phyloP scores from a whole-genome alignment of 257 asterid species.

The Leptodermis oblonga region DNA sequence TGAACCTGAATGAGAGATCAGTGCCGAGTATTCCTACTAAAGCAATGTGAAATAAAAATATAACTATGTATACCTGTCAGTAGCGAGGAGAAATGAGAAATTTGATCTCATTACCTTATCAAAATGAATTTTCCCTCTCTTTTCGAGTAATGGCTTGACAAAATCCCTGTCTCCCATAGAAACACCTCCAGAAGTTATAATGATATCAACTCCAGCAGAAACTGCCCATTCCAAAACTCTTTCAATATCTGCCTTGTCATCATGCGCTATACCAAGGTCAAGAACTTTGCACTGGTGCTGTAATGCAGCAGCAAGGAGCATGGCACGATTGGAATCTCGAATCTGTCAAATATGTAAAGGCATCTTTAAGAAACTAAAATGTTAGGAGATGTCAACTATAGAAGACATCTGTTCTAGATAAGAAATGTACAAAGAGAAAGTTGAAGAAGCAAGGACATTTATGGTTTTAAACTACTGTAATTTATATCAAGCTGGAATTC shows the following conservation, averaged over 20 bases:
- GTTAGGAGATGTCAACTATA: neutral
- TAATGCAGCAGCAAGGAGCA: slow-evolving; percentile 71
- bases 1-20: slow-evolving; percentile 50
- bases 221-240: slow-evolving; percentile 55
- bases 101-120: slow-evolving; percentile 60
- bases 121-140: slow-evolving; percentile 64
- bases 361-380: slow-evolving; percentile 10
- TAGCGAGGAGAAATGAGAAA: neutral
- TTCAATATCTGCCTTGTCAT: slow-evolving; percentile 66
- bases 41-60: neutral
- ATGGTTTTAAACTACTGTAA: too few relatives aligned
- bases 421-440: neutral
- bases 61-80: slow-evolving; percentile 1
- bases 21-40: slow-evolving; percentile 4
- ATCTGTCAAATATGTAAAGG: slow-evolving; percentile 45
- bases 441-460: neutral
- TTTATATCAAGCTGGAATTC: neutral
- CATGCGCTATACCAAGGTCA: slow-evolving; percentile 87
- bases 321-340: slow-evolving; percentile 95
- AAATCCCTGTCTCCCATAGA: slow-evolving; percentile 99
- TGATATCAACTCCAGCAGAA: slow-evolving; percentile 67
- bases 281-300: slow-evolving; percentile 75
- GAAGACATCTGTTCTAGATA: slow-evolving; percentile 3
- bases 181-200: slow-evolving; percentile 94
- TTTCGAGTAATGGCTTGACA: slow-evolving; percentile 82